A percentile compares a stretch with the other conserved stretches of the same genome.
Conservation (phyloP, 2,329 filamentous ascomycete species). For the Colletotrichum orchidophilum region DNA sequence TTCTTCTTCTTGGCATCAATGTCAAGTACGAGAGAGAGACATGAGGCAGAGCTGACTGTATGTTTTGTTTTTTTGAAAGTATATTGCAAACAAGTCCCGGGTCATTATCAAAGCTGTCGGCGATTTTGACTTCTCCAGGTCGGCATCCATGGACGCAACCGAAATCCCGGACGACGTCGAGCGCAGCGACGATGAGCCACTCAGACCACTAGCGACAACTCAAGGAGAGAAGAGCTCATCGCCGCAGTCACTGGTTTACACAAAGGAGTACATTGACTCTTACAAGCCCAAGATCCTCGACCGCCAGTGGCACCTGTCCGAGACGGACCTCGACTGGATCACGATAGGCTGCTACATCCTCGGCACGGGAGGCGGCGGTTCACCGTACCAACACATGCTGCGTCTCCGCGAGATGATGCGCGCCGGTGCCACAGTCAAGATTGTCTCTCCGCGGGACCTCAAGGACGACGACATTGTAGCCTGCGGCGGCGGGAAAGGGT, state of each 20-base stretch:
- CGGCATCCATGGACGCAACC: background rate
- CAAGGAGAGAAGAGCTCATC: slow-evolving; percentile 20
- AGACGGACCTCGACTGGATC: slow-evolving; percentile 47
- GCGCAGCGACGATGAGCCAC: background rate
- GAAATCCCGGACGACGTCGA: background rate
- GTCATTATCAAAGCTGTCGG: slow-evolving; percentile 69
- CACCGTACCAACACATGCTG: slow-evolving; percentile 51
- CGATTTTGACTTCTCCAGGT: slow-evolving; percentile 56
- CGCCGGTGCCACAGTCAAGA: slow-evolving; percentile 58
- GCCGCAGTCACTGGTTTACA: background rate
- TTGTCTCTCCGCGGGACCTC: slow-evolving; percentile 58
- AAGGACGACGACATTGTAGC: slow-evolving; percentile 60
- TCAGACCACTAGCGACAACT: background rate
- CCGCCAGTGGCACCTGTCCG: slow-evolving; percentile 48
- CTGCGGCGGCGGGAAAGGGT: slow-evolving; percentile 54
- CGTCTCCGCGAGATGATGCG: slow-evolving; percentile 61
- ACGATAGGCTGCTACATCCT: slow-evolving; percentile 47
- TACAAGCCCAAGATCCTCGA: slow-evolving; percentile 44
- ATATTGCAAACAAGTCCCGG: slow-evolving; percentile 61
- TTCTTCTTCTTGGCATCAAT: no score
- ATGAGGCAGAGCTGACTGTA: slow-evolving; percentile 32
- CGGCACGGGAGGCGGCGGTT: slow-evolving; percentile 49
- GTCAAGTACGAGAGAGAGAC: background rate
- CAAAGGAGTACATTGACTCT: slow-evolving; percentile 41
- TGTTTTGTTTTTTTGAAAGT: slow-evolving; percentile 41